phyloP scores from a whole-genome alignment of 2,329 filamentous ascomycete species.

The Xylariales sp. region DNA sequence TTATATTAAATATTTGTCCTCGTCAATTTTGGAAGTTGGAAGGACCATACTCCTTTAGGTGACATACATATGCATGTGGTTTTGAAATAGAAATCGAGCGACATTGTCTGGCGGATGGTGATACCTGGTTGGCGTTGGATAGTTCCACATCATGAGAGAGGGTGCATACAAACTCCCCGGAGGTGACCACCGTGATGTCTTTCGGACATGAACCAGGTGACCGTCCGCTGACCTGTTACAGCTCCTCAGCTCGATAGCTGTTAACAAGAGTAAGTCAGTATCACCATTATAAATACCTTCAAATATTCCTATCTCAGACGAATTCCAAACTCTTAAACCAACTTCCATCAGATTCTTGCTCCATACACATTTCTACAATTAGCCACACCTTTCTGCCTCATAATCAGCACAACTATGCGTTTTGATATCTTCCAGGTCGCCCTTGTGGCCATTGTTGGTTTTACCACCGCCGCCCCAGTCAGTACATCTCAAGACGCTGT shows the following conservation, averaged over 20 bases:
- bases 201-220: neutral
- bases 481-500: conserved; percentile 6
- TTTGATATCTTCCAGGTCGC: conserved; percentile 12
- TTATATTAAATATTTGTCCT: neutral
- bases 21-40: neutral
- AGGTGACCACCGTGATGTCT: neutral
- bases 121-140: neutral
- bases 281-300: conserved; percentile 16
- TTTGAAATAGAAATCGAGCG: neutral
- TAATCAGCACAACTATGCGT: conserved; percentile 13
- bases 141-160: neutral
- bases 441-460: conserved; percentile 13
- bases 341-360: neutral
- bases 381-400: neutral
- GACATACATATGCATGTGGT: neutral
- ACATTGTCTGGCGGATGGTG: neutral
- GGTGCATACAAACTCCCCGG: neutral
- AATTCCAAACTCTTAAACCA: neutral
- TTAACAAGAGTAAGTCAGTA: neutral
- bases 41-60: neutral
- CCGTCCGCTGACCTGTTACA: neutral
- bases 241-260: neutral
- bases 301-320: neutral
- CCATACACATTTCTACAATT: neutral
- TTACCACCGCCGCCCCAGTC: conserved; percentile 18